Conservation (phyloP, 371 early-diverging fungal species). For the Mucor irregularis region DNA sequence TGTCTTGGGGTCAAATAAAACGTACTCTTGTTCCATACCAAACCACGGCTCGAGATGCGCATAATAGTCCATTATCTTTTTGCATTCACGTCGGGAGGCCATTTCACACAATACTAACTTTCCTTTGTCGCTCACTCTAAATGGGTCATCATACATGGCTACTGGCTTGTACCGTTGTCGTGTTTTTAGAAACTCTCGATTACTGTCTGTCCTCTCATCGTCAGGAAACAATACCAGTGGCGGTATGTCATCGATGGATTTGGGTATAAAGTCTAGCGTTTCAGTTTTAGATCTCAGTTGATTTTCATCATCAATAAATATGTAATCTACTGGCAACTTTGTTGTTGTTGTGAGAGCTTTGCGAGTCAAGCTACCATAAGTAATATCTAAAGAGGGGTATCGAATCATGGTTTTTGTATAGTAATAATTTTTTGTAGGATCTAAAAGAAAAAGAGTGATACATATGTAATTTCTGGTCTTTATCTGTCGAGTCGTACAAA, state of each 20-base stretch:
- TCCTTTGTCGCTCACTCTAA: constrained; percentile 55
- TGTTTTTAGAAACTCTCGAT: constrained; percentile 50
- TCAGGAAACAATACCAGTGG: constrained; percentile 60
- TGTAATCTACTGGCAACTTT: constrained; percentile 56
- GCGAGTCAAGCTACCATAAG: no score
- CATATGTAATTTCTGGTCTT: no score
- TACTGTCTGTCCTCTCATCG: constrained; percentile 61
- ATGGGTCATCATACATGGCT: constrained; percentile 60
- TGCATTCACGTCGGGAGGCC: constrained; percentile 44
- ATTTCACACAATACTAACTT: constrained; percentile 61
- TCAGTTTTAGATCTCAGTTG: constrained; percentile 49
- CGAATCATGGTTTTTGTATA: no score
- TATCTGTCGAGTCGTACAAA: no score
- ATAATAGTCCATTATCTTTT: constrained; percentile 44
- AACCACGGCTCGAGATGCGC: constrained; percentile 57
- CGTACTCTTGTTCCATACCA: constrained; percentile 63
- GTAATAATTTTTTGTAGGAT: no score
- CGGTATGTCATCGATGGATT: constrained; percentile 42
- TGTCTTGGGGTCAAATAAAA: constrained; percentile 51
- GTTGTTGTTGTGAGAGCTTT: constrained; percentile 53
- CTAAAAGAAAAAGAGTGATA: no score
- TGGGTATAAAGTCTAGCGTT: constrained; percentile 47
- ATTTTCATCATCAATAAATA: constrained; percentile 59
- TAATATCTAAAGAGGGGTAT: no score
- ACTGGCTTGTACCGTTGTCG: constrained; percentile 33